Conservation (phyloP, 768 basidiomycete species). For the Boletus sensibilis region DNA sequence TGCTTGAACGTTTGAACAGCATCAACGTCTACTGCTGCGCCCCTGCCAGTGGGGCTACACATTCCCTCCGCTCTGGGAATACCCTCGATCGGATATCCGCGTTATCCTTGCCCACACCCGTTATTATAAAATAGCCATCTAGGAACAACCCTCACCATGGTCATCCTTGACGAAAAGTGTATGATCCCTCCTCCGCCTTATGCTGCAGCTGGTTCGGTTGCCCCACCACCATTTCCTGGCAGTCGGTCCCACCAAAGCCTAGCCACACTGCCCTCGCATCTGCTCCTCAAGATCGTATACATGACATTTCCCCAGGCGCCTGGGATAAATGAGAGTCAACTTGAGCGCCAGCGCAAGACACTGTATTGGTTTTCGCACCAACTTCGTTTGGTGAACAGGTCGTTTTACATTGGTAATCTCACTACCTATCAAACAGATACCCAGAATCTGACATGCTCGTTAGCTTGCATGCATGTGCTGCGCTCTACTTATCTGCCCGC, state of each 20-base stretch:
- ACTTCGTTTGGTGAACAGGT: conserved; percentile 63
- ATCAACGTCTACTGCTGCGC: background rate
- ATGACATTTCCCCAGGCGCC: conserved; percentile 53
- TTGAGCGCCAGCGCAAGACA: conserved; percentile 60
- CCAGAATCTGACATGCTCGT: background rate
- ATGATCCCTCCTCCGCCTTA: conserved; percentile 41
- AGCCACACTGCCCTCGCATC: conserved; percentile 51
- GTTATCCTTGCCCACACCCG: background rate
- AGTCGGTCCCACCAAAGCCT: conserved; percentile 20
- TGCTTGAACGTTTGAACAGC: background rate
- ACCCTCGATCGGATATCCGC: background rate
- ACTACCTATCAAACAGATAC: background rate
- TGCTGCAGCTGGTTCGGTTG: conserved; percentile 17
- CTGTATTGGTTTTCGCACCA: conserved; percentile 67
- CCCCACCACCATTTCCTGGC: conserved; percentile 38
- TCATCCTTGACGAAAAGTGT: conserved; percentile 46
- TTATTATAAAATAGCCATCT: conserved; percentile 3
- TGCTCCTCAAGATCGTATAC: conserved; percentile 70
- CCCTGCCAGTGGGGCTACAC: background rate
- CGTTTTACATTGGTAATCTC: conserved; percentile 60
- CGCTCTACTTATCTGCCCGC: conserved; percentile 70
- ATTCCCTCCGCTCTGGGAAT: background rate
- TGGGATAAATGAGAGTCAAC: conserved; percentile 39
- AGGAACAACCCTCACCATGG: conserved; percentile 32
- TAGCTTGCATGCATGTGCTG: conserved; percentile 80